These are phyloP conservation scores for Aureobasidium mangrovei DNA, from an alignment of 2,329 filamentous ascomycete genomes.

Conservation along the genomic window DNA sequence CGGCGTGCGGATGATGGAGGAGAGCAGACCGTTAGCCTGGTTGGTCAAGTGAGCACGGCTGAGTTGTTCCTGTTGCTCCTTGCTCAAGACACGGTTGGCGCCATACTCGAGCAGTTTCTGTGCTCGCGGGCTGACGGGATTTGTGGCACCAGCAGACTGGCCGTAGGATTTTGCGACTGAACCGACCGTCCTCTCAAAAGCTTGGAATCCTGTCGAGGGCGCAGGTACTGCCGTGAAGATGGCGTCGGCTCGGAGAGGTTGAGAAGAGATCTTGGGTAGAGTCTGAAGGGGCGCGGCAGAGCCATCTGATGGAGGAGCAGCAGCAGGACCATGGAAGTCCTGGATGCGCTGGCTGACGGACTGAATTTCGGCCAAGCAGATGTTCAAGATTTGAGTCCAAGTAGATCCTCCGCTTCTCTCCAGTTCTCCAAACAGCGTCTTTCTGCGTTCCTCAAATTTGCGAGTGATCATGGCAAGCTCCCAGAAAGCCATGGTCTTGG, in stretches of 20 bases:
- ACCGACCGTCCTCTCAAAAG: conserved; percentile 34
- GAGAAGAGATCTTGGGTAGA: conserved; percentile 13
- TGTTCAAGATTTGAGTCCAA: conserved; percentile 67
- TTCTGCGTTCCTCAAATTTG: conserved; percentile 64
- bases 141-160: conserved; percentile 34
- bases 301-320: conserved; percentile 16
- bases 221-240: conserved; percentile 32
- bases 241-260: conserved; percentile 40
- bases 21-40: conserved; percentile 35
- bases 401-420: conserved; percentile 68
- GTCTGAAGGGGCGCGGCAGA: conserved; percentile 1
- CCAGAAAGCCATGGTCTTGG: conserved; percentile 84
- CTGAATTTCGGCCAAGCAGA: conserved; percentile 62
- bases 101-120: conserved; percentile 25
- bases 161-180: conserved; percentile 40
- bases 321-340: conserved; percentile 25
- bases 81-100: conserved; percentile 24
- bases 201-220: conserved; percentile 29
- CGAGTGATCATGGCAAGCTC: conserved; percentile 74
- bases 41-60: conserved; percentile 42
- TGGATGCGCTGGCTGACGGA: conserved; percentile 60
- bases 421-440: conserved; percentile 77
- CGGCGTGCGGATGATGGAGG: conserved; percentile 40
- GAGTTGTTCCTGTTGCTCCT: conserved; percentile 45
- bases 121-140: conserved; percentile 29